A percentile compares a stretch with the other conserved stretches of the same genome.
phyloP scores from a whole-genome alignment of 495 filamentous ascomycete species.

The Aspergillus olivimuriae region DNA sequence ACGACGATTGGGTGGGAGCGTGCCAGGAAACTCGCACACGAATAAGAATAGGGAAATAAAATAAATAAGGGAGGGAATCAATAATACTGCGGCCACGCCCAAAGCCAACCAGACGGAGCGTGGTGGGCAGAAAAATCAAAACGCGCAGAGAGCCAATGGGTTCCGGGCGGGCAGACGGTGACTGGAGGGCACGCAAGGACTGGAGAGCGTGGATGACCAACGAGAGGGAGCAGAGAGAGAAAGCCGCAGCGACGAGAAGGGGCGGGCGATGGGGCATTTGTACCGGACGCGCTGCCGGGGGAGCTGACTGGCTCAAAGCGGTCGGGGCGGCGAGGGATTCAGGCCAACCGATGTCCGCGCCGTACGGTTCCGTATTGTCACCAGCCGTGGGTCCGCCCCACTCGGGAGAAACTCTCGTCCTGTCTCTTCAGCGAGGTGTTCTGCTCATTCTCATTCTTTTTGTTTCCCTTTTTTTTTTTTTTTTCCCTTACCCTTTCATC shows the following conservation, averaged over 20 bases:
- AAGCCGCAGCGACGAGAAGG: conserved; percentile 34
- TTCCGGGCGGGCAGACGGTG: conserved; percentile 20
- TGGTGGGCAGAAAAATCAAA: too few relatives aligned
- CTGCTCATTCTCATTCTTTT: background rate
- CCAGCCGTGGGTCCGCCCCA: conserved; percentile 14
- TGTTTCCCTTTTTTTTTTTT: background rate
- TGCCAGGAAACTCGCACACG: background rate
- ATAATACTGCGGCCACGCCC: background rate
- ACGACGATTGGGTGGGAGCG: conserved; percentile 18
- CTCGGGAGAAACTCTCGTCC: conserved; percentile 1
- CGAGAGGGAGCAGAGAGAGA: conserved; percentile 41
- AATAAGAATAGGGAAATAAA: background rate
- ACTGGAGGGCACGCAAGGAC: conserved; percentile 24
- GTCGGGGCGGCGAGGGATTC: conserved; percentile 13
- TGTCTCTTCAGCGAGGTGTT: background rate
- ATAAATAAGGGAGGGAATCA: background rate
- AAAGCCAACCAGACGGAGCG: too few relatives aligned
- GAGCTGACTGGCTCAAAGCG: conserved; percentile 23
- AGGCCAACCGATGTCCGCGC: conserved; percentile 11
- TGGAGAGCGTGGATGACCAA: conserved; percentile 38
- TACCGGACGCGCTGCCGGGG: conserved; percentile 30
- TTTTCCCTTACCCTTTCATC: conserved; percentile 1
- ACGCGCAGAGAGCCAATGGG: conserved; percentile 20
- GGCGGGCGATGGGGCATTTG: conserved; percentile 45
- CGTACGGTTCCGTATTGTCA: conserved; percentile 13